These are phyloP conservation scores for Verticillium isaacii DNA, from an alignment of 2,329 filamentous ascomycete species.

Conservation along the genomic window DNA sequence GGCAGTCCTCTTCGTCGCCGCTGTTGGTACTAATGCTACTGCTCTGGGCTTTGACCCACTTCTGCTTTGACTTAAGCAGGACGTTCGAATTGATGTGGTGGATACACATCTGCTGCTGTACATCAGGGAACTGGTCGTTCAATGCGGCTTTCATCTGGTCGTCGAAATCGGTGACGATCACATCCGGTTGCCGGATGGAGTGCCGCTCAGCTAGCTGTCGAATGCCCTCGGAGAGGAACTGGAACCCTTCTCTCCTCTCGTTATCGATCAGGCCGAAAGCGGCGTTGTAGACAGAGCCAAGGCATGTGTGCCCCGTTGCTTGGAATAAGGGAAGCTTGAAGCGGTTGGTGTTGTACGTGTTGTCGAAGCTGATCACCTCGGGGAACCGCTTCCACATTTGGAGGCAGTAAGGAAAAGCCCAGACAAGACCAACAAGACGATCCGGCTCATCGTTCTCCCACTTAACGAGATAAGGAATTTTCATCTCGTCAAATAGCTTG, in stretches of 20 bases:
- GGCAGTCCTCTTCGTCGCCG: not conserved
- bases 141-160: conserved; percentile 1
- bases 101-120: conserved; percentile 2
- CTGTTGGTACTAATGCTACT: not conserved
- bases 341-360: conserved; percentile 12
- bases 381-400: conserved; percentile 12
- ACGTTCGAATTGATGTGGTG: not conserved
- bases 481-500: conserved; percentile 12
- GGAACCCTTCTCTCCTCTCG: not conserved
- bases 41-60: not conserved
- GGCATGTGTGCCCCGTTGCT: not conserved
- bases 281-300: conserved; percentile 1
- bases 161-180: conserved; percentile 5
- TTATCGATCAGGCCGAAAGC: conserved; percentile 4
- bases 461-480: conserved; percentile 13
- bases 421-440: conserved; percentile 12
- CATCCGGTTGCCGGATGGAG: not conserved
- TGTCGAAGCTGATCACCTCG: conserved; percentile 10
- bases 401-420: conserved; percentile 9
- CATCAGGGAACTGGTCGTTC: conserved; percentile 1
- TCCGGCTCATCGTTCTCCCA: conserved; percentile 9
- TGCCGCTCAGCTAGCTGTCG: not conserved
- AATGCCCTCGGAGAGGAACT: not conserved
- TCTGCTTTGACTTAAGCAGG: not conserved
- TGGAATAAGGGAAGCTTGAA: conserved; percentile 9